phyloP scores from a whole-genome alignment of 345 rosid species.

The Brassica incana region DNA sequence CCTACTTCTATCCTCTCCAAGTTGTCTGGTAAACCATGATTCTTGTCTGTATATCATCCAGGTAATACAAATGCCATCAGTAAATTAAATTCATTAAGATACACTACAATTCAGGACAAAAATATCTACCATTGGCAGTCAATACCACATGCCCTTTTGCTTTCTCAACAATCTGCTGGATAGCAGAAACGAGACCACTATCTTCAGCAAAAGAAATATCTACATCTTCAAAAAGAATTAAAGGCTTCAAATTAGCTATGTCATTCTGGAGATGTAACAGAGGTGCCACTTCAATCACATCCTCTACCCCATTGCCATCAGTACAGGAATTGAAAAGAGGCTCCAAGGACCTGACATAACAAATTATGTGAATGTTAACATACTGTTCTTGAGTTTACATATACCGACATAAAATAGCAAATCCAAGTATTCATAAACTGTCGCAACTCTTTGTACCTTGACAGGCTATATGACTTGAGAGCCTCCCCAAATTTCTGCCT shows the following conservation, averaged over 20 bases:
- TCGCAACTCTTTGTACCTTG: conserved; percentile 54
- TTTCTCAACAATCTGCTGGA: conserved; percentile 82
- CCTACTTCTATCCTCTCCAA: conserved; percentile 61
- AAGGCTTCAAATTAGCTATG: conserved; percentile 52
- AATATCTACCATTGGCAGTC: conserved; percentile 78
- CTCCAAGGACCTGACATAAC: conserved; percentile 64
- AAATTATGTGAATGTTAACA: conserved; percentile 25
- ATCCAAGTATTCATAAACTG: conserved; percentile 17
- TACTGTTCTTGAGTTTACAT: conserved; percentile 2
- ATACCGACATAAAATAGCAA: conserved; percentile 6
- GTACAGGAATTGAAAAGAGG: conserved; percentile 43
- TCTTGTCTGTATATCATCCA: conserved; percentile 52
- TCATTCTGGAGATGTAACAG: conserved; percentile 36
- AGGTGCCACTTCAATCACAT: conserved; percentile 46
- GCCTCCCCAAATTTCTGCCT: conserved; percentile 89
- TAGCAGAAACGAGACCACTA: conserved; percentile 81
- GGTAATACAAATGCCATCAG: conserved; percentile 17
- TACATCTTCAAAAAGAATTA: conserved; percentile 94
- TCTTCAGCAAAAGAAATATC: conserved; percentile 83
- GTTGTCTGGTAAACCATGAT: conserved; percentile 68
- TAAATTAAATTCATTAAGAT: background rate
- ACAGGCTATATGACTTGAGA: conserved; percentile 62
- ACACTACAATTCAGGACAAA: background rate
- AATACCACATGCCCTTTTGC: conserved; percentile 88
- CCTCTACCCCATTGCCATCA: conserved; percentile 39